Evolutionary conservation across 495 filamentous ascomycete species (phyloP), one percentile per base, ranked within the genome.

Genomic region (Apodospora peruviana): DNA sequence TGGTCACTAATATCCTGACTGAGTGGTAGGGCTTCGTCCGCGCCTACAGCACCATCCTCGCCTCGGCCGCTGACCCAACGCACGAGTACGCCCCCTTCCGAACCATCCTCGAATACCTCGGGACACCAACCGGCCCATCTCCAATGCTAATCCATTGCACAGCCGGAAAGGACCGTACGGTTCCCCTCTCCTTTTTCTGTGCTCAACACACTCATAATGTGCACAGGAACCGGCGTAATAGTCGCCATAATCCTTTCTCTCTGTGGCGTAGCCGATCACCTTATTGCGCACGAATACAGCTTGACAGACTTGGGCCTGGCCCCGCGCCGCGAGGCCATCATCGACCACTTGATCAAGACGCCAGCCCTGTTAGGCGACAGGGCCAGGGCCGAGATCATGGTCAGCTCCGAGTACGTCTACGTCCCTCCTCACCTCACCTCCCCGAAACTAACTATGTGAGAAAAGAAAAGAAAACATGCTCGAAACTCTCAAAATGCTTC

Each of bases 271-370:
- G 50, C 67, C 0, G 74, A 83, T 54, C 71, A 78, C 14, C 48
- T 67, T n/a, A 71, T 87, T 25, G 77, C 79, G 7, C 59, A 77
- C 35, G 84, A 86, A 60, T 87, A 86, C 59, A 69, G 69, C 37
- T 65, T 87, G 12, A 83, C 81, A 0, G 72, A 79, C 11, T 24
- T 81, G 5, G 82, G 79, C 0, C 59, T 82, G 21, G 65, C 62
- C 18, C 59, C 51, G 2, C 65, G 68, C 41, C 71, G 71, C 40
- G 59, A 67, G 16, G 55, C 61, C 25, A 70, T 81, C 37, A 56
- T 80, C 21, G 45, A 62, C 29, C 67, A 72, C 40, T 52, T 79
- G 54, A 63, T 72, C 50, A 41, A 50, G 25, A 69, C 67, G 47
- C 60, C 67, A 4, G 59, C 70, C 17, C 63, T 79, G 52, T 55